Evolutionary conservation across 305 asterid genomes (phyloP), one percentile per base, ranked within the genome.

Genomic region (Fraxinus greggii): DNA sequence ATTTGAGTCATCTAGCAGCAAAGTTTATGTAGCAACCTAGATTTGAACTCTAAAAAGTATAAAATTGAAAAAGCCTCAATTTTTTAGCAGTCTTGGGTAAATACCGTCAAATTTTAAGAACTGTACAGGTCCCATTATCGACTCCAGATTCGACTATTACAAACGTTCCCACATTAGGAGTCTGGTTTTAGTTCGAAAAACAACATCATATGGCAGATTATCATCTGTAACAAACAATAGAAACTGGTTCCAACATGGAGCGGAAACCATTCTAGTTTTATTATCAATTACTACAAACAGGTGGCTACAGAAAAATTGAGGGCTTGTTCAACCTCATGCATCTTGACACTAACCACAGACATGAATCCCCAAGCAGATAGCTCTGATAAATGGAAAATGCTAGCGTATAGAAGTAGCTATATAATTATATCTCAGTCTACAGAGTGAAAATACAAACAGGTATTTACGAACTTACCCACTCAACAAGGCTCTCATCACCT

Each of bases 401-500:
- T 63, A 69, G 56, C 28, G 70, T 35, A 76, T 3, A 23, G 17
- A 56, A 35, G 17, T 48, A 61, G 61, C 12, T 36, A 69, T 81
- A 48, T 67, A 70, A 40, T 21, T 42, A 79, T 63, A 36, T 80
- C 54, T 76, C 54, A 36, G 26, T 48, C 48, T 24, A 38, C 26
- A 32, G 73, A 45, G n/a, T 40, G 40, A 31, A 26, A 32, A 31
- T 35, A 32, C 79, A 42, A 28, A 82, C 17, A 69, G 56, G 36
- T 28, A 13, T 65, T 17, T 8, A 4, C 35, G 72, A 86, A 85
- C 94, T 83, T 88, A 95, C 99, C 97, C 97, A 95, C 86, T 95
- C 98, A 79, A 95, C 99, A 12, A 95, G 92, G 85, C 98, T 94
- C 90, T 93, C 96, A 3, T 87, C 93, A 79, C 93, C 97, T 26